Evolutionary conservation across 768 basidiomycete genomes (phyloP).

Genomic region (Xerocomellus intermedius): DNA sequence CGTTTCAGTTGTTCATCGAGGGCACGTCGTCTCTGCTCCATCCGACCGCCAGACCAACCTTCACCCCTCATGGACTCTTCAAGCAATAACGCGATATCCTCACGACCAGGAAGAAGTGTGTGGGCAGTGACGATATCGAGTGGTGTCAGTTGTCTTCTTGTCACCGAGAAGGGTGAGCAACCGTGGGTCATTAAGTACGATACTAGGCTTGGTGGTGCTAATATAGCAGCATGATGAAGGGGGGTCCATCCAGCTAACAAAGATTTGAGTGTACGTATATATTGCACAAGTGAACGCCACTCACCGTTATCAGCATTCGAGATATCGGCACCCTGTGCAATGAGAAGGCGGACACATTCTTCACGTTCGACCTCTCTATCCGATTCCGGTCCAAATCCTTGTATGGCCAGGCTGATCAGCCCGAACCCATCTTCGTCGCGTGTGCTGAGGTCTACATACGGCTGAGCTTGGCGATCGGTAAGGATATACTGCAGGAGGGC

Average conservation of each 20-base stretch:
- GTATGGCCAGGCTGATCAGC: conserved; percentile 71
- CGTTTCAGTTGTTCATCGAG: conserved; percentile 58
- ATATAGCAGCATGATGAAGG: conserved; percentile 85
- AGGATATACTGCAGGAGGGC: conserved; percentile 70
- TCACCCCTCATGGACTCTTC: conserved; percentile 85
- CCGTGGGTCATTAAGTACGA: conserved; percentile 92
- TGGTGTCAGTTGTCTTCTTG: conserved; percentile 77
- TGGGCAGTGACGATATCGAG: conserved; percentile 89
- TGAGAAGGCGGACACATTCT: conserved; percentile 80
- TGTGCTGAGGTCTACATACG: conserved; percentile 61
- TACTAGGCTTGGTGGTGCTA: conserved; percentile 86
- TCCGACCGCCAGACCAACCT: conserved; percentile 78
- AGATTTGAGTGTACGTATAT: conserved; percentile 2
- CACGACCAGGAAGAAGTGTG: conserved; percentile 74
- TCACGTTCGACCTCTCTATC: conserved; percentile 88
- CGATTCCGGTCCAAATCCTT: conserved; percentile 78
- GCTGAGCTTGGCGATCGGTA: conserved; percentile 62
- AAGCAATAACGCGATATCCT: conserved; percentile 82
- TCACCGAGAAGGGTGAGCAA: conserved; percentile 76
- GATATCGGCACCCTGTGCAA: conserved; percentile 74
- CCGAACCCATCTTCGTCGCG: conserved; percentile 87
- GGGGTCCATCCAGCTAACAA: conserved; percentile 89
- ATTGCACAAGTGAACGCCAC: conserved; percentile 17
- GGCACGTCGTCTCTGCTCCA: conserved; percentile 63
- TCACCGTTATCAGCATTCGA: conserved; percentile 59